Conservation (phyloP, 129 eudicot species). For the Flaveria robusta region DNA sequence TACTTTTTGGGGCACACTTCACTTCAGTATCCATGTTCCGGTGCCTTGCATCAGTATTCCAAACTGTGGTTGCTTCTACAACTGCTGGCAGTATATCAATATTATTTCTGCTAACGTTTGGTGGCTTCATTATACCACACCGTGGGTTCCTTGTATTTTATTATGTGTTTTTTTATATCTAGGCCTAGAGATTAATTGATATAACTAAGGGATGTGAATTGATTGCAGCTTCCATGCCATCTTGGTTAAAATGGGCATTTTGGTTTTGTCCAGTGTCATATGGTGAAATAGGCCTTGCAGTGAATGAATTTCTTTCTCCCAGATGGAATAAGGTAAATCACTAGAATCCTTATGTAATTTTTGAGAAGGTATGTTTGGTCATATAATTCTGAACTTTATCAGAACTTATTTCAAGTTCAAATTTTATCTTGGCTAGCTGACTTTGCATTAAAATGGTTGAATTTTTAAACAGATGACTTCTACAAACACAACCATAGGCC, state of each 20-base stretch:
- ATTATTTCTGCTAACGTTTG: conserved; percentile 41
- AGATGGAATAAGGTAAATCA: conserved; percentile 70
- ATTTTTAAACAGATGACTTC: conserved; percentile 25
- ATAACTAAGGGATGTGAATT: conserved; percentile 27
- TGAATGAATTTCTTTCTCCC: conserved; percentile 71
- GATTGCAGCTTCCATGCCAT: conserved; percentile 76
- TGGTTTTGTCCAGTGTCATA: conserved; percentile 78
- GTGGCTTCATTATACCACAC: conserved; percentile 71
- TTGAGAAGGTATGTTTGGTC: neutral
- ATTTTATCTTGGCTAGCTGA: neutral
- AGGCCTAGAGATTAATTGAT: neutral
- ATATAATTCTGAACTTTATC: neutral
- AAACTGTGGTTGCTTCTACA: conserved; percentile 43
- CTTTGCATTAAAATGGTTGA: conserved; percentile 6
- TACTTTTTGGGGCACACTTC: conserved; percentile 54
- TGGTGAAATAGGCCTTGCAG: conserved; percentile 72
- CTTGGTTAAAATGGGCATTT: conserved; percentile 79
- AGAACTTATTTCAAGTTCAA: neutral
- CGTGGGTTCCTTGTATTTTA: conserved; percentile 35
- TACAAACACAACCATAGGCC: conserved; percentile 48
- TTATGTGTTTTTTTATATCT: neutral
- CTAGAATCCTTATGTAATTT: neutral
- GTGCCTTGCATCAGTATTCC: conserved; percentile 59
- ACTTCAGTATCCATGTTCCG: conserved; percentile 65
- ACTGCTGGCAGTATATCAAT: conserved; percentile 49